Conservation (phyloP, 257 asterid genomes). For the Salvia rosmarinus region DNA sequence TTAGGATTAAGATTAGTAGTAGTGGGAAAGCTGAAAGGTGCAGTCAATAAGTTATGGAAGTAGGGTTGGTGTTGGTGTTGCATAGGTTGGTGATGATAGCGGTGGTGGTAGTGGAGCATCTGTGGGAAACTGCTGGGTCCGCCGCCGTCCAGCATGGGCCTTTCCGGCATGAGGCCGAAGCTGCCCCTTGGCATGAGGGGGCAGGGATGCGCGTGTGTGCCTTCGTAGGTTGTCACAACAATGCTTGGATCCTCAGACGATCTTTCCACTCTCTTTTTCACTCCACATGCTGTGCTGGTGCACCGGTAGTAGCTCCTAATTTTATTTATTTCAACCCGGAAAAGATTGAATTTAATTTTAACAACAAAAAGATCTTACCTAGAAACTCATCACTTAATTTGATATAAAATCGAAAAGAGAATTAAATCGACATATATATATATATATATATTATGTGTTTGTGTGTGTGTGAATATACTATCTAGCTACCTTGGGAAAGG, state of each 20-base stretch:
- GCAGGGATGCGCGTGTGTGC: constrained; percentile 74
- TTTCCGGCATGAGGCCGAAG: constrained; percentile 48
- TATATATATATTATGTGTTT: too few species aligned
- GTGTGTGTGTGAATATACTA: constrained; percentile 27
- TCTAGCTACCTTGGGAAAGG: constrained; percentile 79
- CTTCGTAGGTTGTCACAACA: constrained; percentile 92
- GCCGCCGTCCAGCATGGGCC: neutral
- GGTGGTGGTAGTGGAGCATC: constrained; percentile 18
- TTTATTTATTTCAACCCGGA: neutral
- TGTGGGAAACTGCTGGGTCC: constrained; percentile 31
- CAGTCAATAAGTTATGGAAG: constrained; percentile 40
- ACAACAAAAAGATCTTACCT: neutral
- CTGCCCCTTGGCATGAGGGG: constrained; percentile 51
- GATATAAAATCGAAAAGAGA: neutral
- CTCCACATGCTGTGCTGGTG: constrained; percentile 83
- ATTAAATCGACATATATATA: neutral
- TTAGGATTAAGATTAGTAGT: neutral
- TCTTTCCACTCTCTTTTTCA: constrained; percentile 90
- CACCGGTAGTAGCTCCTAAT: constrained; percentile 90
- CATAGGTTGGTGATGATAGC: constrained; percentile 22
- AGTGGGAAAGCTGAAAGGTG: constrained; percentile 9
- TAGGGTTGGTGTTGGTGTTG: constrained; percentile 40
- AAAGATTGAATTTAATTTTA: too few species aligned
- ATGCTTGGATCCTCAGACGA: constrained; percentile 70
- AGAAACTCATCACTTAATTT: too few species aligned